Evolutionary conservation across 2,329 filamentous ascomycete species (phyloP).

Genomic region (Fusarium phyllophilum): DNA sequence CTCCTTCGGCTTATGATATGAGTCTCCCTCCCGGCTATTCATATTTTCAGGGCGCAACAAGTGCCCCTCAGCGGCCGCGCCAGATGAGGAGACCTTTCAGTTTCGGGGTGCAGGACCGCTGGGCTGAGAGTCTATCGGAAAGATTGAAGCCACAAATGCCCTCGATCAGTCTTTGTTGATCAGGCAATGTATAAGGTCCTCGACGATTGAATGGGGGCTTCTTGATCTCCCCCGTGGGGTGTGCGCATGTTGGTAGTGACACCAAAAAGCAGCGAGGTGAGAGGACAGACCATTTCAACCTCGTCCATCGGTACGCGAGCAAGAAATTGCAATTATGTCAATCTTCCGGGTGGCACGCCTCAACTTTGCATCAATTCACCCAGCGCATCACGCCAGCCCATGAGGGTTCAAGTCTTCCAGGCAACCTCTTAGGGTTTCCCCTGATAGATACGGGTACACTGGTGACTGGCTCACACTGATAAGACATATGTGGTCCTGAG

Average conservation of each 20-base stretch:
- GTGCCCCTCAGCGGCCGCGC: slow-evolving; percentile 9
- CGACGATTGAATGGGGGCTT: not conserved
- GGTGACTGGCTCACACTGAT: slow-evolving; percentile 6
- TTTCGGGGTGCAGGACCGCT: slow-evolving; percentile 15
- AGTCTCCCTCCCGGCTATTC: slow-evolving; percentile 6
- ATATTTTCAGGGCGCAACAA: slow-evolving; percentile 7
- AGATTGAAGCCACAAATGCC: slow-evolving; percentile 25
- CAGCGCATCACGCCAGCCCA: slow-evolving; percentile 35
- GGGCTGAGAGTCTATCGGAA: slow-evolving; percentile 27
- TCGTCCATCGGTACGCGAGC: not conserved
- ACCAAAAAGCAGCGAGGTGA: slow-evolving; percentile 25
- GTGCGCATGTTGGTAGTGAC: slow-evolving; percentile 15
- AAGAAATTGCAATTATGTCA: not conserved
- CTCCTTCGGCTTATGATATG: slow-evolving; percentile 1
- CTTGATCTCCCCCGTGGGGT: slow-evolving; percentile 19
- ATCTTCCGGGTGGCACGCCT: slow-evolving; percentile 22
- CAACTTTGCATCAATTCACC: not conserved
- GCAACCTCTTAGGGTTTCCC: not conserved
- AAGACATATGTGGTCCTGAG: slow-evolving; percentile 1
- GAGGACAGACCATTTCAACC: slow-evolving; percentile 1
- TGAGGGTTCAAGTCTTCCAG: slow-evolving; percentile 15
- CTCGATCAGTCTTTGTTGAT: not conserved
- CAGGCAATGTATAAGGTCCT: slow-evolving; percentile 17
- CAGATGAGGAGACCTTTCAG: slow-evolving; percentile 3
- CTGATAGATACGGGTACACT: slow-evolving; percentile 10